A percentile compares a stretch with the other conserved stretches of the same genome.
Evolutionary conservation across 1,284 basidiomycete species (phyloP).

Genomic region (Albatrellus sp.): DNA sequence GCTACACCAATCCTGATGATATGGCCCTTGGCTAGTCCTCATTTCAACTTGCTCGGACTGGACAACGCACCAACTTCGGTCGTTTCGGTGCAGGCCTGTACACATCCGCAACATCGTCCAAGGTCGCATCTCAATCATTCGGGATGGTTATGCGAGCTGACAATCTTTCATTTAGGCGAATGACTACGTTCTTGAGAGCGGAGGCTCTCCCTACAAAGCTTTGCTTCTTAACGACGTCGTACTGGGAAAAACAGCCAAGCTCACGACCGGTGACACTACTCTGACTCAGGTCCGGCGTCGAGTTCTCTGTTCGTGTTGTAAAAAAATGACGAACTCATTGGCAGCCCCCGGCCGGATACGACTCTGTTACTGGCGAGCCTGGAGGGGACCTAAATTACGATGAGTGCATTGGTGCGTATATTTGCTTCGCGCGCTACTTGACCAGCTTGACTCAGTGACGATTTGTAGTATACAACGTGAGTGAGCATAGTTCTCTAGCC

Average conservation of each 20-base stretch:
- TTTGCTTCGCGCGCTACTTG: too few species aligned
- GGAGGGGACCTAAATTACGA: conserved; percentile 17
- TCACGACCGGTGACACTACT: conserved; percentile 5
- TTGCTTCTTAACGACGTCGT: conserved; percentile 17
- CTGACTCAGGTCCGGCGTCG: conserved; percentile 13
- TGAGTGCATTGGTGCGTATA: conserved; percentile 16
- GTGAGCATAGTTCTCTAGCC: too few species aligned
- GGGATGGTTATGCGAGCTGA: too few species aligned
- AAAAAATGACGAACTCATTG: neutral
- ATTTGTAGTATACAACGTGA: too few species aligned
- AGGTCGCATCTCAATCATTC: conserved; percentile 4
- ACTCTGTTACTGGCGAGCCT: conserved; percentile 18
- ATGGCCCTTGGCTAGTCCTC: too few species aligned
- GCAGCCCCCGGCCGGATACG: conserved; percentile 14
- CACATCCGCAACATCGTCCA: conserved; percentile 14
- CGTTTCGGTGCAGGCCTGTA: conserved; percentile 14
- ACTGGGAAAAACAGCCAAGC: conserved; percentile 13
- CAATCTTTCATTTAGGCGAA: conserved; percentile 1
- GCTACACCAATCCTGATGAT: too few species aligned
- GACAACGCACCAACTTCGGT: conserved; percentile 10
- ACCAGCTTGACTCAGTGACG: too few species aligned
- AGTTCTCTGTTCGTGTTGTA: neutral
- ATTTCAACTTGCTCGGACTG: conserved; percentile 2
- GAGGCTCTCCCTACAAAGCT: conserved; percentile 11
- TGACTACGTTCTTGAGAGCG: conserved; percentile 11